Base-by-base conservation (phyloP, 176 grass and related monocot species). In the Ensete glaucum region DNA sequence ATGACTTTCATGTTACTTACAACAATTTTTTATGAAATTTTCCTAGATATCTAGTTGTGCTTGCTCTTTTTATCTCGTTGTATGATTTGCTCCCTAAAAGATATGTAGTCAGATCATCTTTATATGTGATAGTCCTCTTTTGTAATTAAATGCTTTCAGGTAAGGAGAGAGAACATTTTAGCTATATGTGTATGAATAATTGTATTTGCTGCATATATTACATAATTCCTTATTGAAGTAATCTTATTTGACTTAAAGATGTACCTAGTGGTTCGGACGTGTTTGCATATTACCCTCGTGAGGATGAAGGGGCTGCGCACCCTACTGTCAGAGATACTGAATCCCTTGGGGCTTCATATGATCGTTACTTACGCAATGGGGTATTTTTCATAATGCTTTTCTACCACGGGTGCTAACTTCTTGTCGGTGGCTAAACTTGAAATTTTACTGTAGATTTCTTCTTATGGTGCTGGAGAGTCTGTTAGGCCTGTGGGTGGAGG, bases 241-340 rank as follows among this genome's bases (percentile, higher is more conserved):
- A 76, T n/a, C n/a, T 20, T 74, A 60, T 77, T 43, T 62, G 72
- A 80, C 64, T 71, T 88, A 50, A 70, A 96, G 85, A 87, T 70
- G 73, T 84, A 16, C 71, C 82, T 53, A 74, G 90, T 49, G 86
- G 81, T 72, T 79, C 82, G 12, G 87, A 89, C 54, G 80, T 89
- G 82, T 56, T 63, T 29, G 71, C 77, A 3, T 79, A 86, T 84
- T 83, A 83, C 71, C 86, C 86, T 66, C 96, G 85, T 70, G 91
- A 99, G 48, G 78, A 83, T 64, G 90, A 92, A 64, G 87, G 90
- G 77, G 5, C 84, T 54, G 84, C 82, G 19, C 91, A 89, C 67
- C 88, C 86, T 83, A 64, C 82, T 25, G 79, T 99, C 64, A 95
- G 96, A 79, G 96, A 99, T 24, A 95, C 89, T 12, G 83, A 85